Base-by-base conservation (phyloP, 2,329 filamentous ascomycete genomes). In the Apiospora rasikravindrae region DNA sequence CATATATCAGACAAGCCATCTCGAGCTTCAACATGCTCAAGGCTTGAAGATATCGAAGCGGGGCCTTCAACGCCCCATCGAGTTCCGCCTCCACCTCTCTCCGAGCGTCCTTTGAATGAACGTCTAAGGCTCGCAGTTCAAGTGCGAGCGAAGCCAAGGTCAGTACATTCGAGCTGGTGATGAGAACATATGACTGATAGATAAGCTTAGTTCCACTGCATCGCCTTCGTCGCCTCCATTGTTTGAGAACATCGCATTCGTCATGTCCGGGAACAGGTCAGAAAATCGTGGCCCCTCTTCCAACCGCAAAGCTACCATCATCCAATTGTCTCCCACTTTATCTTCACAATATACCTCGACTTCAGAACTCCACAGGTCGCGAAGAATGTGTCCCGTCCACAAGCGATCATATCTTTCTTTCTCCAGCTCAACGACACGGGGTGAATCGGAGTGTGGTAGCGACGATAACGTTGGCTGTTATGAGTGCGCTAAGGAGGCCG, bases 201-300 rank as follows among this genome's bases (percentile, higher is more conserved):
- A n/a, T 10, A n/a, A 3, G 10, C 19, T 14, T 19, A 64, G 57
- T 64, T 64, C 57, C 29, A 4, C 24, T 19, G 1, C 26, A 7
- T 29, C 29, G 29, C 29, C 53, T n/a, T 8, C 16, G 13, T n/a
- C 22, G 8, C 10, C 37, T 67, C 44, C 29, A 71, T 70, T 78
- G 19, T 77, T 80, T 33, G 70, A 75, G 33, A 79, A 79, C 66
- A 75, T 80, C 11, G 76, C 78, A 70, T 80, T 80, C 69, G 69
- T 76, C 11, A 71, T 74, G 16, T 74, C 75, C 2, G 49, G 33
- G 7, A 75, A 73, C 61, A 67, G 53, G 16, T 57, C 68, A 26
- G 71, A 71, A 42, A 24, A 26, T 6, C 70, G 71, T n/a, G 76
- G 67, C 4, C 74, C 76, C 22, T 70, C 70, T 1, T 72, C 74